Evolutionary conservation across 176 grass and related monocot genomes (phyloP), one percentile per base, ranked within the genome.

Genomic region (Miscanthus lutarioriparius): DNA sequence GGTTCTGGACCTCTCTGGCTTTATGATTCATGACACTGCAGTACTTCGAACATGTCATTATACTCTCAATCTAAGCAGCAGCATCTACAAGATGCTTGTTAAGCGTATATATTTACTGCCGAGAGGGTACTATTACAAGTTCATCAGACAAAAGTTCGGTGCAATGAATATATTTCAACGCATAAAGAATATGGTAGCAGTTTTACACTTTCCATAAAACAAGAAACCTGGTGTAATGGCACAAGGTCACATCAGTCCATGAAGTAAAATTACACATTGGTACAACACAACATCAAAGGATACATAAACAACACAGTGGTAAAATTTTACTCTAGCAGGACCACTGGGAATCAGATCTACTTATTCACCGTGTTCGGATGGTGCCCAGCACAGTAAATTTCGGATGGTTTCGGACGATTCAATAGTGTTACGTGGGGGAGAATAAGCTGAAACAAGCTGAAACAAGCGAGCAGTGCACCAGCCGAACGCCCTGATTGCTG

Each of bases 261-360:
- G 11, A 62, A 47, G 80, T 84, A 79, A 79, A 82, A 87, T 79
- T 79, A 83, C 56, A 90, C 67, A 90, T 35, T 62, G 51, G 67
- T 79, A 83, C 83, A 86, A 56, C 63, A 75, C 39, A 70, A 6
- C 0, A 74, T 49, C 38, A 39, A n/a, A 39, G 37, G 47, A 41
- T 75, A 75, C 13, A 70, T 5, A 16, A 13, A 82, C 40, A 66
- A 28, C 6, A 78, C 39, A 78, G n/a, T 4, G 27, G 54, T 38
- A 47, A 28, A 53, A 74, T 6, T 76, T 40, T 40, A 62, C 62
- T 61, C n/a, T 30, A 75, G 62, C 37, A 75, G 10, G 20, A 63
- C 22, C 28, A 30, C 22, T 9, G 40, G 20, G 56, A 70, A 40
- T 81, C 40, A 12, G 76, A 75, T 64, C 80, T 87, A 87, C n/a